phyloP scores from a whole-genome alignment of 768 basidiomycete species.

The Pisolithus orientalis region DNA sequence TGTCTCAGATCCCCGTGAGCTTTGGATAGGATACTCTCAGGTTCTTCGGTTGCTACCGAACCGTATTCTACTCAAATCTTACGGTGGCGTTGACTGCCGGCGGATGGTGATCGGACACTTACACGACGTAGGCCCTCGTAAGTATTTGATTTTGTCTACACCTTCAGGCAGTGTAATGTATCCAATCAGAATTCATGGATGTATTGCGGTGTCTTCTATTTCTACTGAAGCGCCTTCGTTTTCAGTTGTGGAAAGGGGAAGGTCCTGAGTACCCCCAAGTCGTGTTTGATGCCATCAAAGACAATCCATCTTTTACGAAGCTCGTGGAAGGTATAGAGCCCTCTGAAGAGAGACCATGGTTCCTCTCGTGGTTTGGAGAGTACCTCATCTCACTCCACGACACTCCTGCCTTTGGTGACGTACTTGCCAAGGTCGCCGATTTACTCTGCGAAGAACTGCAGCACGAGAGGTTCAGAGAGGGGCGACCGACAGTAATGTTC shows the following conservation, averaged over 20 bases:
- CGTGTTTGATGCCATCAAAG: conserved; percentile 77
- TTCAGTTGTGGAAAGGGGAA: conserved; percentile 63
- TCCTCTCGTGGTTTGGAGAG: conserved; percentile 60
- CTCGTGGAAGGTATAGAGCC: conserved; percentile 34
- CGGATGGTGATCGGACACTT: conserved; percentile 56
- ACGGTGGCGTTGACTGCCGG: conserved; percentile 38
- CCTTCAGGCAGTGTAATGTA: conserved; percentile 1
- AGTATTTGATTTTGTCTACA: conserved; percentile 27
- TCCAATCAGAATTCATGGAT: conserved; percentile 47
- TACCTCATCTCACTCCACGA: conserved; percentile 53
- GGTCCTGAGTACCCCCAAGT: conserved; percentile 68
- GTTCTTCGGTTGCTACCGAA: conserved; percentile 52
- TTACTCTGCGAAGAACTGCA: conserved; percentile 80
- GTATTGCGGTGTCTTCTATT: conserved; percentile 54
- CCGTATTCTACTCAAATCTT: conserved; percentile 30
- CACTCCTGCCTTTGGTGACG: conserved; percentile 46
- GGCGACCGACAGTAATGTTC: conserved; percentile 55
- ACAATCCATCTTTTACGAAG: conserved; percentile 55
- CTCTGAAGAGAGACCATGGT: conserved; percentile 36
- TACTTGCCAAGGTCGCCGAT: conserved; percentile 66
- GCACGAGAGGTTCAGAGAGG: conserved; percentile 59
- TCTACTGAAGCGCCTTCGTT: conserved; percentile 51
- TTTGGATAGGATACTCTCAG: conserved; percentile 47
- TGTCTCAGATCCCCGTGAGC: conserved; percentile 32
- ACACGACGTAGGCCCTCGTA: conserved; percentile 54